These are phyloP conservation scores for Decorospora gaudefroyi DNA, from an alignment of 2,329 filamentous ascomycete genomes.

Conservation along the genomic window DNA sequence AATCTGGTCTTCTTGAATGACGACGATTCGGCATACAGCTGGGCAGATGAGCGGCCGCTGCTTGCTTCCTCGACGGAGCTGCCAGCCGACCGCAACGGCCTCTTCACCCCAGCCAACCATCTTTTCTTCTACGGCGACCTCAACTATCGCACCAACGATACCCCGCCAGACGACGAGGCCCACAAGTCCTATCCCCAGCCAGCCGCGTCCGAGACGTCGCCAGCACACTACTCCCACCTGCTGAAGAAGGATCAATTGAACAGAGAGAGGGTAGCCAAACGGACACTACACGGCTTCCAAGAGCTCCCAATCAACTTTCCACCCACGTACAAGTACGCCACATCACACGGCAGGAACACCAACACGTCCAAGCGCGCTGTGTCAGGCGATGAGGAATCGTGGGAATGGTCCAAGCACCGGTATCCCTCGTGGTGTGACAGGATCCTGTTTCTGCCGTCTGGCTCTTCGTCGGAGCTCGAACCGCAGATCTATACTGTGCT, in stretches of 20 bases:
- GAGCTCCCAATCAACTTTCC: constrained; percentile 79
- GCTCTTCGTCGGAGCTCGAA: constrained; percentile 56
- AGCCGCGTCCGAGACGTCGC: constrained; percentile 54
- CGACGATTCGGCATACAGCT: constrained; percentile 39
- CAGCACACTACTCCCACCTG: constrained; percentile 66
- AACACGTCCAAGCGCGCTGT: constrained; percentile 14
- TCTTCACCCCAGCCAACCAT: constrained; percentile 76
- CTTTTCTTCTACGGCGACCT: constrained; percentile 89
- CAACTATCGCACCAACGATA: constrained; percentile 85
- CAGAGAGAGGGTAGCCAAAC: constrained; percentile 68
- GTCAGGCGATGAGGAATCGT: constrained; percentile 50
- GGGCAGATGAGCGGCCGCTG: constrained; percentile 41
- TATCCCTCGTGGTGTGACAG: constrained; percentile 93
- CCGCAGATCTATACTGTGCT: constrained; percentile 71
- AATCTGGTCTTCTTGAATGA: constrained; percentile 70
- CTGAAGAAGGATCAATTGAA: constrained; percentile 78
- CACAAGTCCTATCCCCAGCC: constrained; percentile 65
- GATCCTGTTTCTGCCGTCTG: constrained; percentile 68
- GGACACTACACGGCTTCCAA: constrained; percentile 75
- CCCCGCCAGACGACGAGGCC: constrained; percentile 64
- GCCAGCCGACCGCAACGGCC: constrained; percentile 57
- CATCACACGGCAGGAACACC: constrained; percentile 14
- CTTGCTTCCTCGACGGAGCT: constrained; percentile 25
- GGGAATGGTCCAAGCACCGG: constrained; percentile 78
- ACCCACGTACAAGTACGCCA: constrained; percentile 89